Percentiles rank a stretch among this genome's conserved stretches.
Conservation (phyloP, 2,329 filamentous ascomycete genomes). For the Calonectria honghensis region DNA sequence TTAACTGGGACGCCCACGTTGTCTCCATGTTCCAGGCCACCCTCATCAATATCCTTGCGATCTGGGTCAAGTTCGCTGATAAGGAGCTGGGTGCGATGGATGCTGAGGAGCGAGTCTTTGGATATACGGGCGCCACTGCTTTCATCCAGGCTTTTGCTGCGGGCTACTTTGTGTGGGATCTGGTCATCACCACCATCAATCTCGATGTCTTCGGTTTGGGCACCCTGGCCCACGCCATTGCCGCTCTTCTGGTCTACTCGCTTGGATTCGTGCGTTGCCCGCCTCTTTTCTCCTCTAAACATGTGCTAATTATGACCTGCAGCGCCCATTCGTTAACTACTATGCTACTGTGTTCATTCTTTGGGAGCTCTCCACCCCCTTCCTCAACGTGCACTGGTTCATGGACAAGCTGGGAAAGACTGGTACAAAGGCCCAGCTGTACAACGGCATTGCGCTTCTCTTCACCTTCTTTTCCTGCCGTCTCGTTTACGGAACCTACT, state of each 20-base stretch:
- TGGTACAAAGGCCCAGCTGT: constrained; percentile 82
- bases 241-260: constrained; percentile 83
- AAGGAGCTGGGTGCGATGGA: constrained; percentile 80
- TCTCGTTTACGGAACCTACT: constrained; percentile 85
- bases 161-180: constrained; percentile 91
- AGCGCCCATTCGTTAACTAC: constrained; percentile 90
- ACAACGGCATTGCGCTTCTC: constrained; percentile 85
- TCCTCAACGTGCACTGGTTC: constrained; percentile 94
- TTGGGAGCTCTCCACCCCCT: constrained; percentile 90
- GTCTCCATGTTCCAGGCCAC: constrained; percentile 87
- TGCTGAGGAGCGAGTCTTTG: constrained; percentile 82
- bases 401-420: constrained; percentile 91
- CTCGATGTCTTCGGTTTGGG: constrained; percentile 84
- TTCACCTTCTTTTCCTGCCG: constrained; percentile 85
- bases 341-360: constrained; percentile 89
- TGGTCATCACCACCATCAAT: constrained; percentile 81
- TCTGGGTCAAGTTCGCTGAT: constrained; percentile 83
- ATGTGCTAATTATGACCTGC: constrained; percentile 43
- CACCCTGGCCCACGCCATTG: constrained; percentile 85
- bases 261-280: constrained; percentile 83
- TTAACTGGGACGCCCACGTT: constrained; percentile 92
- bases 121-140: constrained; percentile 82
- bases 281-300: not conserved
- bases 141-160: constrained; percentile 85
- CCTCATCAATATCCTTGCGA: constrained; percentile 82